Percentiles rank a stretch among this genome's conserved stretches.
Conservation (phyloP, 1,284 basidiomycete genomes). For the Gomphus sp. region DNA sequence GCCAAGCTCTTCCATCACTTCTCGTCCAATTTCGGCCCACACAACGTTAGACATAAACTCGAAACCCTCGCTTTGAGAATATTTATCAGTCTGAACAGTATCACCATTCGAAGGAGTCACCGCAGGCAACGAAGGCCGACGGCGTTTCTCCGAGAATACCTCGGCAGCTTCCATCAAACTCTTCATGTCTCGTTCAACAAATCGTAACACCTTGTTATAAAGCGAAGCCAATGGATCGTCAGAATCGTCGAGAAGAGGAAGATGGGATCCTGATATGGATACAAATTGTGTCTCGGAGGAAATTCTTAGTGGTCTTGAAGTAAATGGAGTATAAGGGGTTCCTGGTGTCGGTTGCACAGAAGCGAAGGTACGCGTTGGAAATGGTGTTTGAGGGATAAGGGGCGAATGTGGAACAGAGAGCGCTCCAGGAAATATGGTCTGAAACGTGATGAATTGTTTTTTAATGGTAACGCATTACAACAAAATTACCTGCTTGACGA, state of each 20-base stretch:
- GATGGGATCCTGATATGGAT: slow-evolving; percentile 19
- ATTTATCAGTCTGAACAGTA: slow-evolving; percentile 13
- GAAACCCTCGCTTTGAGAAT: slow-evolving; percentile 40
- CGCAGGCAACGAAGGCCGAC: slow-evolving; percentile 3
- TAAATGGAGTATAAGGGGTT: slow-evolving; percentile 54
- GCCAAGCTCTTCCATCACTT: slow-evolving; percentile 81
- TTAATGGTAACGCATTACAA: background rate
- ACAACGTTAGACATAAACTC: slow-evolving; percentile 81
- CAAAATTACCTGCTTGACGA: slow-evolving; percentile 60
- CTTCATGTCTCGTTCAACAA: slow-evolving; percentile 62
- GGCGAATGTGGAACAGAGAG: slow-evolving; percentile 62
- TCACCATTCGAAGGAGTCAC: slow-evolving; percentile 10
- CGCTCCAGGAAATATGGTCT: slow-evolving; percentile 67
- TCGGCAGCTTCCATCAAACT: slow-evolving; percentile 73
- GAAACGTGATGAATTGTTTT: slow-evolving; percentile 8
- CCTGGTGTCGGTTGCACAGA: slow-evolving; percentile 35
- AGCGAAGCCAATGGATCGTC: slow-evolving; percentile 61
- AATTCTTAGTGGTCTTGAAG: slow-evolving; percentile 22
- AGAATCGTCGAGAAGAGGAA: slow-evolving; percentile 50
- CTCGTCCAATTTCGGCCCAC: slow-evolving; percentile 75
- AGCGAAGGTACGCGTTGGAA: slow-evolving; percentile 26
- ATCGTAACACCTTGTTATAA: slow-evolving; percentile 79
- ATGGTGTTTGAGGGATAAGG: slow-evolving; percentile 63
- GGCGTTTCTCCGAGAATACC: slow-evolving; percentile 40
- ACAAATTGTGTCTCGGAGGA: slow-evolving; percentile 36